Conservation (phyloP, 352 stramenopile genomes). For the Pythium pectinolyticum region DNA sequence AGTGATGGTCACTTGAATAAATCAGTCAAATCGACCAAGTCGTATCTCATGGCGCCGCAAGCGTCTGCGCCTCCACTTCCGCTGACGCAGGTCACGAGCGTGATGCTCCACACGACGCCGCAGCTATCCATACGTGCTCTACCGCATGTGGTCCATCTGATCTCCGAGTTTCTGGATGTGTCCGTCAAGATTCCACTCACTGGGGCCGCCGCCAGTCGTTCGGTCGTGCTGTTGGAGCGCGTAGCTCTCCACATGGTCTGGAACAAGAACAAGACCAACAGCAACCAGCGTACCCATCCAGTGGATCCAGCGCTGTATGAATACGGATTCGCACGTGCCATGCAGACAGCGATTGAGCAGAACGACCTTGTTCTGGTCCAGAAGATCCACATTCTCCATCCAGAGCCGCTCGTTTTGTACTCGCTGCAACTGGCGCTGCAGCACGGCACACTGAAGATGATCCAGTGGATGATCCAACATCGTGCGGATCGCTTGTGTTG, state of each 20-base stretch:
- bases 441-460: neutral
- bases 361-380: conserved; percentile 5
- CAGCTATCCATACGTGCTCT: too few relatives aligned
- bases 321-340: neutral
- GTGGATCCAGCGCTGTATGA: neutral
- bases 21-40: too few relatives aligned
- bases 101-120: too few relatives aligned
- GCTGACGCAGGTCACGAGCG: too few relatives aligned
- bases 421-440: conserved; percentile 3
- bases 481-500: conserved; percentile 6
- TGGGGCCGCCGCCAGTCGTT: neutral
- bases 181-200: neutral
- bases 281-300: neutral
- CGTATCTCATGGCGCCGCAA: too few relatives aligned
- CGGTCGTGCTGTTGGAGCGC: neutral
- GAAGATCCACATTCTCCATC: conserved; percentile 2
- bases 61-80: too few relatives aligned
- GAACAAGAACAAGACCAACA: too few relatives aligned
- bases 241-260: neutral
- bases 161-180: neutral
- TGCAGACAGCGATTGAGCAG: conserved; percentile 6
- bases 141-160: too few relatives aligned
- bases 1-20: too few relatives aligned
- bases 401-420: neutral
- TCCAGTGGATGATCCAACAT: conserved; percentile 14